Evolutionary conservation across 768 basidiomycete genomes (phyloP).

Genomic region (Panaeolus papilionaceus): DNA sequence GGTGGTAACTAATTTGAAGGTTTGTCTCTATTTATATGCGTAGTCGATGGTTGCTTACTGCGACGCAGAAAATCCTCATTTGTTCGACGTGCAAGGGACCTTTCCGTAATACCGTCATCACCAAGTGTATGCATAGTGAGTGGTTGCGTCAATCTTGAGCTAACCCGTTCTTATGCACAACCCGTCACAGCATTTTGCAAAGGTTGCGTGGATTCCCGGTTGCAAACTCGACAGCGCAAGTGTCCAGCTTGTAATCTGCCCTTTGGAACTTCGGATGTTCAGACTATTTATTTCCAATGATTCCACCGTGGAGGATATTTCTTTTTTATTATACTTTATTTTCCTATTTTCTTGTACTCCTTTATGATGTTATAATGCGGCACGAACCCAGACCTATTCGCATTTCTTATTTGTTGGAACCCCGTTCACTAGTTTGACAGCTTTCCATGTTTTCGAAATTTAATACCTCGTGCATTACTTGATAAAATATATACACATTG

Average conservation of each 20-base stretch:
- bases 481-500: constrained; percentile 27
- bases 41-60: constrained; percentile 7
- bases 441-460: constrained; percentile 18
- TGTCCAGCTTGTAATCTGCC: constrained; percentile 87
- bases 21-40: constrained; percentile 34
- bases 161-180: constrained; percentile 13
- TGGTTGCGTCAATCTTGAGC: constrained; percentile 27
- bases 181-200: constrained; percentile 78
- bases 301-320: constrained; percentile 26
- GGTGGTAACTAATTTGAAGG: constrained; percentile 67
- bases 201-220: constrained; percentile 83
- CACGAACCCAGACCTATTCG: constrained; percentile 12
- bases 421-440: constrained; percentile 16
- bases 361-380: constrained; percentile 12
- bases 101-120: constrained; percentile 81
- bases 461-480: constrained; percentile 24
- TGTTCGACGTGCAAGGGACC: constrained; percentile 87
- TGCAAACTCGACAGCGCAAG: constrained; percentile 90
- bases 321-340: constrained; percentile 22
- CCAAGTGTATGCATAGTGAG: constrained; percentile 93
- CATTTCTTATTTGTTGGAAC: constrained; percentile 14
- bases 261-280: constrained; percentile 86
- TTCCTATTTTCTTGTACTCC: constrained; percentile 13
- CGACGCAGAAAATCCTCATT: constrained; percentile 72
- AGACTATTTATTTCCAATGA: constrained; percentile 55